These are phyloP conservation scores for Sphaerulina vaccinii DNA, from an alignment of 2,329 filamentous ascomycete genomes.

Conservation along the genomic window DNA sequence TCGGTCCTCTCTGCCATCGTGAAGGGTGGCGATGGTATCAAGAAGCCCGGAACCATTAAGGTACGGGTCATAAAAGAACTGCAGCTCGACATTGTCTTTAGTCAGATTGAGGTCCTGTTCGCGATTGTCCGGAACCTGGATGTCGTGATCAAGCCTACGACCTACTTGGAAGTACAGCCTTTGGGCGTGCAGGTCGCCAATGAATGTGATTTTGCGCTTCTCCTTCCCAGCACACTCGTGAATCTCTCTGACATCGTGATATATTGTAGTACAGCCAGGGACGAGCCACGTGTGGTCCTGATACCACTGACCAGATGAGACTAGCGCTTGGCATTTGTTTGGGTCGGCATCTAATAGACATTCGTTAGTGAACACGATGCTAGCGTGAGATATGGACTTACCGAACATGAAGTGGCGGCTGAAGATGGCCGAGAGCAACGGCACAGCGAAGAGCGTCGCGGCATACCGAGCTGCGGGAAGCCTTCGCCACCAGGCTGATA, in stretches of 20 bases:
- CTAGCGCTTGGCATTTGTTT: conserved; percentile 54
- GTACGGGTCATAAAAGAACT: conserved; percentile 64
- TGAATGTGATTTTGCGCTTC: conserved; percentile 56
- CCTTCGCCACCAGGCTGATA: not conserved
- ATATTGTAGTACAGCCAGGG: conserved; percentile 58
- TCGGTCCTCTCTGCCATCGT: conserved; percentile 22
- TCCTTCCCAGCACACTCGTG: conserved; percentile 49
- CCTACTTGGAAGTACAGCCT: conserved; percentile 61
- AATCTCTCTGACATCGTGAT: conserved; percentile 55
- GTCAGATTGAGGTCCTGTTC: conserved; percentile 46
- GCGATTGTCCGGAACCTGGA: conserved; percentile 40
- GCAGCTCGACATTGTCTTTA: conserved; percentile 48
- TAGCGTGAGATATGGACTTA: not conserved
- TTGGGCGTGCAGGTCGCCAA: conserved; percentile 60
- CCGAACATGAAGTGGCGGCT: conserved; percentile 11
- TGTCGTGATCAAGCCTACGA: conserved; percentile 46
- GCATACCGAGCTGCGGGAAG: not conserved
- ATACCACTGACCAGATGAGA: conserved; percentile 55
- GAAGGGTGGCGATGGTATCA: conserved; percentile 44
- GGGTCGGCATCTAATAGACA: conserved; percentile 42
- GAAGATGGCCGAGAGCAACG: conserved; percentile 9
- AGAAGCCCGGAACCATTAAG: conserved; percentile 52
- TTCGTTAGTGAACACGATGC: not conserved
- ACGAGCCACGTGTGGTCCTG: conserved; percentile 50
- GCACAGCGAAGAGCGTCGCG: conserved; percentile 4